Base-by-base conservation (phyloP, 352 stramenopile species). In the Globisporangium canariense region DNA sequence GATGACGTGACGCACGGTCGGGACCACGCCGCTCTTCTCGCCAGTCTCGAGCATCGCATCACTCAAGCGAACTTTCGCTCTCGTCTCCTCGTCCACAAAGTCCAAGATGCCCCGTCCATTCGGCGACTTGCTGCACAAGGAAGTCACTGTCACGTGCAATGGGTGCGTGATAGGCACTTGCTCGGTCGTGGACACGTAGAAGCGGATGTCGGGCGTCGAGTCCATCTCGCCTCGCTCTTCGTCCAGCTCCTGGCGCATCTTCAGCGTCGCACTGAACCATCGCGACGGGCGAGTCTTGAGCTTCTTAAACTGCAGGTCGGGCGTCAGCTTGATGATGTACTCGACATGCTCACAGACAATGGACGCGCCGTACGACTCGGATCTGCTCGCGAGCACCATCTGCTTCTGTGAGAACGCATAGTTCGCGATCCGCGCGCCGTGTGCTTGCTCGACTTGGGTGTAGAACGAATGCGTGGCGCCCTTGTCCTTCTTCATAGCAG, bases 381-480 rank as follows among this genome's bases (percentile, higher is more conserved):
- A 73, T 8, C 62, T 63, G 4, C 66, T 46, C 1, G 76, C 46
- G 10, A 75, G 66, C 54, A 60, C 60, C 83, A 93, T 86, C 0
- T 64, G 58, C 58, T 88, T 74, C 22, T 64, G 54, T 32, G 75
- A 65, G 14, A 71, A 43, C 1, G 78, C 77, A 34, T 84, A 91
- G 14, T 76, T 47, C 6, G 76, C 59, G 28, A 87, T 75, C 64
- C 68, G 78, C 3, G 53, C 58, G 4, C 66, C 60, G 34, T 86
- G 62, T 1, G 74, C 53, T 5, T 58, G 36, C 16, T 86, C 71
- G 11, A 91, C 77, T 66, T 87, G 80, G 16, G 85, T 83, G 64
- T 88, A 91, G 58, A 93, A 93, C 13, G 85, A 91, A 65, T 93
- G 83, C 1, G 85, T 84, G 8, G 86, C 79, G 20, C 81, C 83